Conservation (phyloP, 1,284 basidiomycete genomes). For the Erythrobasidium hasegawianum region DNA sequence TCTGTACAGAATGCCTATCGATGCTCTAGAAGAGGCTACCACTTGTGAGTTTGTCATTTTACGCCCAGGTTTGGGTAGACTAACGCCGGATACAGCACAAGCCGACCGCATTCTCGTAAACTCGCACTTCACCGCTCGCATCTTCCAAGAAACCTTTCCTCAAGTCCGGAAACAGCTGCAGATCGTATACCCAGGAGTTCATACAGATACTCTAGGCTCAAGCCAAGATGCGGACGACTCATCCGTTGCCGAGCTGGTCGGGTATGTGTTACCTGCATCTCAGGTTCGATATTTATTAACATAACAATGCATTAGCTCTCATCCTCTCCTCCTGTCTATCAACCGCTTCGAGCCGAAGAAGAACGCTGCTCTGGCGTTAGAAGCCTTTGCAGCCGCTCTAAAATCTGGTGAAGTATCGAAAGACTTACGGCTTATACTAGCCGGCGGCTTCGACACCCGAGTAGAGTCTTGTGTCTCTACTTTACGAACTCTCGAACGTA, state of each 20-base stretch:
- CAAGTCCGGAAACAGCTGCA: conserved; percentile 62
- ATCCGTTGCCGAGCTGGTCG: conserved; percentile 3
- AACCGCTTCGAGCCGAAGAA: conserved; percentile 98
- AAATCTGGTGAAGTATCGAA: conserved; percentile 30
- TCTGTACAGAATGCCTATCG: conserved; percentile 81
- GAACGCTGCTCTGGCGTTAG: conserved; percentile 75
- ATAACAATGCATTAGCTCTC: conserved; percentile 53
- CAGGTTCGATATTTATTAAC: background rate
- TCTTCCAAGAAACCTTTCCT: conserved; percentile 73
- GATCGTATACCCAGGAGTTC: conserved; percentile 90
- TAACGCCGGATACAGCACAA: conserved; percentile 57
- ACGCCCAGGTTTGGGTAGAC: background rate
- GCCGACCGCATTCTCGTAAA: conserved; percentile 89
- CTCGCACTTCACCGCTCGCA: conserved; percentile 77
- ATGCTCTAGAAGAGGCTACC: conserved; percentile 82
- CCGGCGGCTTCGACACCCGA: conserved; percentile 71
- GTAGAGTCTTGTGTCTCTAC: conserved; percentile 68
- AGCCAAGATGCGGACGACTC: conserved; percentile 7
- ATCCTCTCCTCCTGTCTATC: conserved; percentile 77
- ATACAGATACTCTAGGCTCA: conserved; percentile 48
- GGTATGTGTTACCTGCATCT: background rate
- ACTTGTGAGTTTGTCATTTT: conserved; percentile 60
- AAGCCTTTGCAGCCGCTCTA: conserved; percentile 61
- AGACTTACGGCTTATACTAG: conserved; percentile 61
- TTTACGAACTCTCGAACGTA: conserved; percentile 58